Evolutionary conservation across 306 rosid species (phyloP).

Genomic region (Oemleria cerasiformis): DNA sequence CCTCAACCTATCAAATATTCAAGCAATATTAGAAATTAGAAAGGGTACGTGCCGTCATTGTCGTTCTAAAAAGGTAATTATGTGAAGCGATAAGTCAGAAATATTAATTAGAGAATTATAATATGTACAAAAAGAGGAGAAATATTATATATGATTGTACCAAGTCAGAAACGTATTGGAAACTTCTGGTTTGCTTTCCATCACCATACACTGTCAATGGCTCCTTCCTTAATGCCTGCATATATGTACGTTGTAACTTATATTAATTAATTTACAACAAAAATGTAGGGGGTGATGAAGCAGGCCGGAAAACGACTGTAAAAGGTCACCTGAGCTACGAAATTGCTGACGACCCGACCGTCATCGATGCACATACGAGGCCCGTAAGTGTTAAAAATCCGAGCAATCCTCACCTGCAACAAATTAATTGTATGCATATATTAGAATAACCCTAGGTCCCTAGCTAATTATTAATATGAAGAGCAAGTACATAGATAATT

Average conservation of each 20-base stretch:
- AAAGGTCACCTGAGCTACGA: constrained; percentile 75
- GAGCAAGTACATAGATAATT: too few species aligned
- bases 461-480: too few species aligned
- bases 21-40: neutral
- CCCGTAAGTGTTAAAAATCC: constrained; percentile 88
- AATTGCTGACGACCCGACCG: constrained; percentile 92
- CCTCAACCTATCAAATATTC: constrained; percentile 59
- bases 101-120: neutral
- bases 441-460: neutral
- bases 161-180: constrained; percentile 92
- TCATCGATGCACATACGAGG: constrained; percentile 92
- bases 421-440: neutral
- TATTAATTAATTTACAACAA: too few species aligned
- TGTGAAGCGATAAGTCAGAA: too few species aligned
- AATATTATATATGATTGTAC: constrained; percentile 47
- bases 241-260: too few species aligned
- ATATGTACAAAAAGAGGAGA: neutral
- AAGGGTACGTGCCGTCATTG: too few species aligned
- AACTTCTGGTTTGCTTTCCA: constrained; percentile 94
- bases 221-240: constrained; percentile 82
- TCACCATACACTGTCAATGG: constrained; percentile 97
- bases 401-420: constrained; percentile 75
- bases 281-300: neutral
- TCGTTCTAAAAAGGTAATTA: too few species aligned
- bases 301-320: neutral